A percentile compares a stretch with the other conserved stretches of the same genome.
Evolutionary conservation across 169 alveolate genomes (phyloP).

Genomic region (Amoebophrya sp.): DNA sequence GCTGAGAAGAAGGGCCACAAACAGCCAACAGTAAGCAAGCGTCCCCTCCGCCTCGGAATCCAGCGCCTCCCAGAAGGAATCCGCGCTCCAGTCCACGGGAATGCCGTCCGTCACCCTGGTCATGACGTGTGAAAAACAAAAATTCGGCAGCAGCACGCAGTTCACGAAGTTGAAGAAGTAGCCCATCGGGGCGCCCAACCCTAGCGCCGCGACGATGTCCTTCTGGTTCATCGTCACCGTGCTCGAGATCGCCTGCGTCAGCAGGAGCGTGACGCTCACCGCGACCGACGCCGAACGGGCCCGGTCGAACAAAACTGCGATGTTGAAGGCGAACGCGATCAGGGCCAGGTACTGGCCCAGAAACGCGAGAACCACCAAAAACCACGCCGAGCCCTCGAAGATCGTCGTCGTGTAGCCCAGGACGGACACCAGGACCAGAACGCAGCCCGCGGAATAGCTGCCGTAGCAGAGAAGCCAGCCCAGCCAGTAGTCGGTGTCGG

Average conservation of each 20-base stretch:
- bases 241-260: neutral
- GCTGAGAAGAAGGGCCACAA: neutral
- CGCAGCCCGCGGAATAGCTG: neutral
- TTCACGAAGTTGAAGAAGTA: neutral
- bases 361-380: neutral
- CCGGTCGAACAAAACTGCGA: neutral
- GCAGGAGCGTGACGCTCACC: neutral
- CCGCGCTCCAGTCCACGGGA: neutral
- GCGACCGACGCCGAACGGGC: neutral
- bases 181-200: neutral
- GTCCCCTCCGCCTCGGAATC: neutral
- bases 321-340: neutral
- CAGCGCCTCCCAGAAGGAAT: neutral
- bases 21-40: neutral
- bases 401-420: neutral
- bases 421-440: neutral
- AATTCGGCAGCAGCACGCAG: neutral
- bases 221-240: neutral
- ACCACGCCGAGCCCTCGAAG: neutral
- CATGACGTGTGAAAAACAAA: neutral
- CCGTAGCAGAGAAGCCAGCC: conserved; percentile 43
- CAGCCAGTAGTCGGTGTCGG: conserved; percentile 44
- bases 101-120: neutral
- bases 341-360: neutral
- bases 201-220: neutral